Evolutionary conservation across 345 rosid species (phyloP).

Genomic region (Microthlaspi erraticum): DNA sequence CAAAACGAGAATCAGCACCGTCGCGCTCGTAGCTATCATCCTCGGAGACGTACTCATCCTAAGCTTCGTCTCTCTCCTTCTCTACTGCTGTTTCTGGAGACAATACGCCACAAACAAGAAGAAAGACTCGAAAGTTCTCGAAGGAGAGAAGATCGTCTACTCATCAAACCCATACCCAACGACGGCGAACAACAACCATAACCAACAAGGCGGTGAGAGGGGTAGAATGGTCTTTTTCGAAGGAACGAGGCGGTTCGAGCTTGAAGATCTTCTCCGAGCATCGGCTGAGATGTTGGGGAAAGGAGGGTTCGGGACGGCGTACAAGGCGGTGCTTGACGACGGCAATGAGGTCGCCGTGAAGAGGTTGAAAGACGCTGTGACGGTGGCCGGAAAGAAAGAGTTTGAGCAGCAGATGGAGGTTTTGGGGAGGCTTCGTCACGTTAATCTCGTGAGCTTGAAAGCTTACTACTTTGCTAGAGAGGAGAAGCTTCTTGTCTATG

Average conservation of each 20-base stretch:
- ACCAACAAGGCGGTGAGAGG: slow-evolving; percentile 59
- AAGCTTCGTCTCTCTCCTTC: slow-evolving; percentile 66
- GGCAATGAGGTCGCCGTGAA: slow-evolving; percentile 90
- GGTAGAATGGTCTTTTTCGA: slow-evolving; percentile 94
- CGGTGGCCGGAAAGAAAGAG: slow-evolving; percentile 65
- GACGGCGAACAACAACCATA: slow-evolving; percentile 11
- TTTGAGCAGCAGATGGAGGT: slow-evolving; percentile 92
- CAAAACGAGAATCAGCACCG: slow-evolving; percentile 53
- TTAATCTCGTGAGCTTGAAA: slow-evolving; percentile 68
- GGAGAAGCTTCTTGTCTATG: slow-evolving; percentile 86
- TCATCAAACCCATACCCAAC: slow-evolving; percentile 89
- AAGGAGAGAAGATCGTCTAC: slow-evolving; percentile 85
- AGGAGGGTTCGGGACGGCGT: slow-evolving; percentile 92
- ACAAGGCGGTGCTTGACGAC: slow-evolving; percentile 88
- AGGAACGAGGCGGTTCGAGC: slow-evolving; percentile 75
- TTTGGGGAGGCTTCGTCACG: slow-evolving; percentile 71
- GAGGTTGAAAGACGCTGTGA: slow-evolving; percentile 72
- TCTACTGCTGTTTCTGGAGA: slow-evolving; percentile 91
- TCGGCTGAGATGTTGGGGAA: slow-evolving; percentile 98
- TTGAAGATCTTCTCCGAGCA: slow-evolving; percentile 86
- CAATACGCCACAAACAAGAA: slow-evolving; percentile 59
- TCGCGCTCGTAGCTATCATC: slow-evolving; percentile 67
- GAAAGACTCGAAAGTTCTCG: slow-evolving; percentile 60
- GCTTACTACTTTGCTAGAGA: slow-evolving; percentile 92
- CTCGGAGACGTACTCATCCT: slow-evolving; percentile 71